Percentiles rank a stretch among this genome's conserved stretches.
Evolutionary conservation across 2,329 filamentous ascomycete species (phyloP).

Genomic region (Ceratocystiopsis brevicomis): DNA sequence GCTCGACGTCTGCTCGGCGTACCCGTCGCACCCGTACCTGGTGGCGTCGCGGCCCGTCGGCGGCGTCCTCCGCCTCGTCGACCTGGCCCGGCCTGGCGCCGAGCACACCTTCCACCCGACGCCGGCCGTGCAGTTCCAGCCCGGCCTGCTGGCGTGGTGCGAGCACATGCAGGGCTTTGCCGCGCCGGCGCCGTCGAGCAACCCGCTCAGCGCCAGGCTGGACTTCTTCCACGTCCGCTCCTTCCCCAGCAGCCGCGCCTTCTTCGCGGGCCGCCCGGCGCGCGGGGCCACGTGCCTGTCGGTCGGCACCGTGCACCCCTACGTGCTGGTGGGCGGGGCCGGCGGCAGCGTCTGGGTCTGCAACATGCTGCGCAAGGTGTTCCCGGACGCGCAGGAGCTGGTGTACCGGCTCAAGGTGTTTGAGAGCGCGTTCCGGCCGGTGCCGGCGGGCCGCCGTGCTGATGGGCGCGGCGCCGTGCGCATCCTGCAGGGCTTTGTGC

Average conservation of each 20-base stretch:
- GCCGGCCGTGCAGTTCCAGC: constrained; percentile 31
- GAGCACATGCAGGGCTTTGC: constrained; percentile 37
- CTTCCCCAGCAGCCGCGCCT: constrained; percentile 32
- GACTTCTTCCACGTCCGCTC: constrained; percentile 33
- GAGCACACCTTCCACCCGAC: constrained; percentile 35
- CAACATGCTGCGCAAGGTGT: constrained; percentile 25
- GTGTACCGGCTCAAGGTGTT: constrained; percentile 26
- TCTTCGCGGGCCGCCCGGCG: constrained; percentile 25
- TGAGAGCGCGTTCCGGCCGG: constrained; percentile 32
- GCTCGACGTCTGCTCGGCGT: constrained; percentile 35
- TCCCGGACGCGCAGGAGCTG: constrained; percentile 20
- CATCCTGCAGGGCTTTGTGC: constrained; percentile 31
- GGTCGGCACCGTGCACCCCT: constrained; percentile 32
- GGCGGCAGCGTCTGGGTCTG: constrained; percentile 24
- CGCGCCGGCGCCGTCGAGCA: constrained; percentile 31
- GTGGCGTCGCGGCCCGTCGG: constrained; percentile 36
- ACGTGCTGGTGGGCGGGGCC: constrained; percentile 26
- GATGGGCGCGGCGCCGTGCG: constrained; percentile 23
- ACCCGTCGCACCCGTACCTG: constrained; percentile 35
- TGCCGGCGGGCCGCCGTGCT: constrained; percentile 6
- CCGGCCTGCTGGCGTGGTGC: constrained; percentile 33
- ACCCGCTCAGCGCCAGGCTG: constrained; percentile 31
- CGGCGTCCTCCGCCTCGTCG: constrained; percentile 31
- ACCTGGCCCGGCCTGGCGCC: constrained; percentile 31
- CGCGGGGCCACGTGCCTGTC: constrained; percentile 26